Conservation (phyloP, 2,329 filamentous ascomycete genomes). For the Nigrograna mackinnonii region DNA sequence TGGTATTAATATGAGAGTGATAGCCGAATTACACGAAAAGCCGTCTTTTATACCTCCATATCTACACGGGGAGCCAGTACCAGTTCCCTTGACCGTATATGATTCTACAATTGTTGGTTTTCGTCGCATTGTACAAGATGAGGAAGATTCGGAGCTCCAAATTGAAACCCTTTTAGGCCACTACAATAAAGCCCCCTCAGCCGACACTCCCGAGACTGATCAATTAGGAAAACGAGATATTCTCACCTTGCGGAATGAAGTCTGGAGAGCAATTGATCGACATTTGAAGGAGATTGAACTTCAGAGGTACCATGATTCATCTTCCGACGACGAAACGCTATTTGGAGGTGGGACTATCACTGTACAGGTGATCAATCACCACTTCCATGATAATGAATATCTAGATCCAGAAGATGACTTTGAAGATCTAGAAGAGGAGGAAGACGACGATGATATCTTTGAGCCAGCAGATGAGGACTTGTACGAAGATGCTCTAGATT, state of each 20-base stretch:
- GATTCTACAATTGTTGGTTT: constrained; percentile 51
- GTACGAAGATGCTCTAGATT: too few species aligned
- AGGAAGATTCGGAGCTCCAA: constrained; percentile 1
- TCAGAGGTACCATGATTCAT: neutral
- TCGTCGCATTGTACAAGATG: constrained; percentile 15
- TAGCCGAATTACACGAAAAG: constrained; percentile 25
- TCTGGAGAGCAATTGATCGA: constrained; percentile 1
- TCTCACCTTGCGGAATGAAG: constrained; percentile 10
- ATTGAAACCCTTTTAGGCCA: neutral
- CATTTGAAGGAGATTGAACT: neutral
- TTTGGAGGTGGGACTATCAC: neutral
- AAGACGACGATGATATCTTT: neutral
- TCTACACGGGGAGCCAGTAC: constrained; percentile 29
- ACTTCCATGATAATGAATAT: too few species aligned
- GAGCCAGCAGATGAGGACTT: too few species aligned
- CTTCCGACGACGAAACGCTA: neutral
- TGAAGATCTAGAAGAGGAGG: neutral
- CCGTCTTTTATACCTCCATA: constrained; percentile 33
- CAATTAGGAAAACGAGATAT: constrained; percentile 22
- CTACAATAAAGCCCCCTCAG: neutral
- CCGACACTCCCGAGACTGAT: constrained; percentile 21
- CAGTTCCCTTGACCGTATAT: constrained; percentile 28
- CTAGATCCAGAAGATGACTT: neutral
- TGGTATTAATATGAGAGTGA: constrained; percentile 30
- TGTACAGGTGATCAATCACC: neutral